Percentiles rank a stretch among this genome's conserved stretches.
phyloP scores from a whole-genome alignment of 805 yeast species.

The Priceomyces melissophilus region DNA sequence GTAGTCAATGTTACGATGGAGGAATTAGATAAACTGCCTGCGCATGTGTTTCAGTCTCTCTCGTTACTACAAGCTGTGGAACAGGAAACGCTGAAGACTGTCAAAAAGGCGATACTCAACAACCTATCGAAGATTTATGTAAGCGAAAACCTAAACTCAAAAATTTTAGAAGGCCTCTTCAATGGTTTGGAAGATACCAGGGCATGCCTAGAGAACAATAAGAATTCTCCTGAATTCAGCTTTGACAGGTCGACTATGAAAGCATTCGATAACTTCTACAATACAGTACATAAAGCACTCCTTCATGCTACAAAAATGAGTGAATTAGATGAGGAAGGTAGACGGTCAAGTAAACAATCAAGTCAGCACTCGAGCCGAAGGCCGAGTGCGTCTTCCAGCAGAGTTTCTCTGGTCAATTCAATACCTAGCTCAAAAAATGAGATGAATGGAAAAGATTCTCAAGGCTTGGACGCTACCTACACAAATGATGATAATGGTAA shows the following conservation, averaged over 20 bases:
- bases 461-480: neutral
- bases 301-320: conserved; percentile 23
- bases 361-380: conserved; percentile 9
- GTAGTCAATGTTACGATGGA: conserved; percentile 49
- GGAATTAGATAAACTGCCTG: conserved; percentile 37
- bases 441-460: neutral
- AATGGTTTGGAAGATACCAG: conserved; percentile 33
- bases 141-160: conserved; percentile 25
- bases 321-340: conserved; percentile 7
- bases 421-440: conserved; percentile 11
- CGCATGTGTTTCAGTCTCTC: conserved; percentile 55
- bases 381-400: conserved; percentile 4
- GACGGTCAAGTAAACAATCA: conserved; percentile 6
- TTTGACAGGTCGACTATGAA: conserved; percentile 29
- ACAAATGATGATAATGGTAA: conserved; percentile 16
- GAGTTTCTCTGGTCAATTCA: neutral
- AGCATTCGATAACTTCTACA: conserved; percentile 29
- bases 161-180: conserved; percentile 28
- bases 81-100: conserved; percentile 47
- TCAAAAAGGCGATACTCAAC: conserved; percentile 51
- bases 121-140: conserved; percentile 47
- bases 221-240: conserved; percentile 24
- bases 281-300: conserved; percentile 19
- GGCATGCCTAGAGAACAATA: conserved; percentile 18
- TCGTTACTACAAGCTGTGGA: conserved; percentile 52